Base-by-base conservation (phyloP, 148 eudicot genomes). In the Salicornia ramosissima region DNA sequence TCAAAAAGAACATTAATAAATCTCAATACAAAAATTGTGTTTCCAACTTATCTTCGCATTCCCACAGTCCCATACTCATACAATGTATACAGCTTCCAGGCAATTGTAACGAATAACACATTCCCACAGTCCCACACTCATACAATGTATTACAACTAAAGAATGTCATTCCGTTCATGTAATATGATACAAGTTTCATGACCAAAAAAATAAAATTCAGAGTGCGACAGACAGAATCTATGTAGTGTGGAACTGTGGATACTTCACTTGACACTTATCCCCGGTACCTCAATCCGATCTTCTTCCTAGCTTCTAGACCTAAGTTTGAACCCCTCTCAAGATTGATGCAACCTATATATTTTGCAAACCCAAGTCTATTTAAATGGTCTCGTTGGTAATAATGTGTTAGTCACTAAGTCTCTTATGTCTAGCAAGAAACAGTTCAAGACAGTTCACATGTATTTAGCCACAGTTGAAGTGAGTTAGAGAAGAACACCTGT, bases 401-500 rank as follows among this genome's bases (percentile, higher is more conserved):
- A 3, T 36, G 8, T 8, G 40, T 4, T 4, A 36, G 8, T 36
- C 3, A 5, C n/a, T 40, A 2, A 22, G 28, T 5, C 28, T 21
- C 49, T 40, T 22, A 13, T 18, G n/a, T 3, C 30, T 15, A 3
- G 59, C 45, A 60, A 15, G 49, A 40, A 34, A 53, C 36, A 61
- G 34, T 61, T 13, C 10, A n/a, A 49, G 57, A 34, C 10, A 24
- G 22, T 70, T 71, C 4, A 28, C n/a, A 60, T 39, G 6, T 19
- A 9, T 70, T 60, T 55, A 49, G 39, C 22, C 26, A 57, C 26
- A 46, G 39, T 25, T 45, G 26, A 68, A 63, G 47, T 36, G 36
- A 68, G 63, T 29, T 12, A 39, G 54, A 70, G 69, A 58, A 78
- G 43, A 62, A 52, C 63, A 94, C 99, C 99, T 90, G 92, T 72